Evolutionary conservation across 2,329 filamentous ascomycete genomes (phyloP).

Genomic region (Phialophora expanda): DNA sequence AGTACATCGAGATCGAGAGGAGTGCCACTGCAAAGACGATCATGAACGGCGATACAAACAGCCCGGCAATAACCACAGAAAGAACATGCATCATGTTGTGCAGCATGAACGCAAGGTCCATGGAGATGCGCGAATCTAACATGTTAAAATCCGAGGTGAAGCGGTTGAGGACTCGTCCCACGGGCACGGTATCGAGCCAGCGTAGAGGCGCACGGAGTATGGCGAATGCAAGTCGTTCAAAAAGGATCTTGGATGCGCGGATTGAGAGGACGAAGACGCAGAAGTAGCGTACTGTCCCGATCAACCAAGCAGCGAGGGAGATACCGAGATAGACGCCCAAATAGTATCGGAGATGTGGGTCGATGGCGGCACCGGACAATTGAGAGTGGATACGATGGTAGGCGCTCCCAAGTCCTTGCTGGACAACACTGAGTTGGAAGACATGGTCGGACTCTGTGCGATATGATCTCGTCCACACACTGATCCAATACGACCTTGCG

Average conservation of each 20-base stretch:
- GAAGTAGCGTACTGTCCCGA: conserved; percentile 68
- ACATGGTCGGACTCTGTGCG: conserved; percentile 36
- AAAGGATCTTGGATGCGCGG: conserved; percentile 70
- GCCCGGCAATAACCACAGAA: conserved; percentile 68
- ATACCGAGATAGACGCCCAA: conserved; percentile 70
- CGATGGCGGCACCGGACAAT: conserved; percentile 26
- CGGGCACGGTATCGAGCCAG: conserved; percentile 79
- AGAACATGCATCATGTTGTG: conserved; percentile 66
- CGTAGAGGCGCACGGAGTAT: conserved; percentile 75
- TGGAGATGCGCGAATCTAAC: conserved; percentile 70
- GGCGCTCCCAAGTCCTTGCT: conserved; percentile 29
- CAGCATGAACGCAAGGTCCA: conserved; percentile 65
- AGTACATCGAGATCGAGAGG: conserved; percentile 62
- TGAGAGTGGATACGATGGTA: conserved; percentile 33
- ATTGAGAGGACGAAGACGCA: conserved; percentile 70
- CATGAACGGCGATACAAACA: conserved; percentile 71
- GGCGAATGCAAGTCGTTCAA: conserved; percentile 68
- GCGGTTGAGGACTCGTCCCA: conserved; percentile 76
- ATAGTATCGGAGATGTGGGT: conserved; percentile 63
- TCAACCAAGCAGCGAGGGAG: conserved; percentile 57
- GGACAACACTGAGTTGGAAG: conserved; percentile 20
- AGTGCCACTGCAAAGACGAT: conserved; percentile 66
- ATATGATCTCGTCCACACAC: conserved; percentile 52
- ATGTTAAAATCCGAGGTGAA: conserved; percentile 79
- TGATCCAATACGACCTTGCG: conserved; percentile 54